Base-by-base conservation (phyloP, 2,329 filamentous ascomycete species). In the Diaporthe citrichinensis region DNA sequence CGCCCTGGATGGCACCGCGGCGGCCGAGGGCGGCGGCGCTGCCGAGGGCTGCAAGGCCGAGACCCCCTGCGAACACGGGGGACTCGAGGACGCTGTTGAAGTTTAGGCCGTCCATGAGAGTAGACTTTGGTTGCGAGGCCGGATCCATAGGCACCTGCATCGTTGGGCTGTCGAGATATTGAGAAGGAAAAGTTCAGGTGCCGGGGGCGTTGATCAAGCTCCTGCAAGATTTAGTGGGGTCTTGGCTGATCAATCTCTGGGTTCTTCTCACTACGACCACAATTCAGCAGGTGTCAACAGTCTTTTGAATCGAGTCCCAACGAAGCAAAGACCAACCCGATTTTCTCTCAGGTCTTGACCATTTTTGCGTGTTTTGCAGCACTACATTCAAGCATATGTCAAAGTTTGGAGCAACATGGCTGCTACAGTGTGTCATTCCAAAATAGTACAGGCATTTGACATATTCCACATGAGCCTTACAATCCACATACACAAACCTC, bases 11-110 rank as follows among this genome's bases (percentile, higher is more conserved):
- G 76, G 94, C 84, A 46, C 94, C 94, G 81, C 93, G 93, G 78
- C 97, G 95, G 41, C 93, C 94, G 79, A 98, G 91, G 17, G 95
- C 93, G 44, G 95, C 90, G 55, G 91, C 93, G 46, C 95, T 95
- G 78, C 95, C 97, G 71, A 99, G 89, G 41, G 94, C 94, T 76
- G 96, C 97, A 72, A 99, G 94, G 79, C 97, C 97, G 80, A 98
- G 94, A 80, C 97, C 96, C 86, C 91, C 90, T 15, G 90, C 90
- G 80, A 91, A 92, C 62, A 92, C 86, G 17, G 91, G 91, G 79
- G 93, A 93, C 58, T 90, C 88, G 81, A 92, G 90, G 68, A 93
- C 88, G 31, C 86, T 86, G 87, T 92, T 88, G 83, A 92, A 84
- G 79, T 87, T 86, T 72, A 90, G 78, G 58, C 77, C 76, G 17